These are phyloP conservation scores for Penicillium janthinellum DNA, from an alignment of 2,329 filamentous ascomycete species.

Conservation along the genomic window DNA sequence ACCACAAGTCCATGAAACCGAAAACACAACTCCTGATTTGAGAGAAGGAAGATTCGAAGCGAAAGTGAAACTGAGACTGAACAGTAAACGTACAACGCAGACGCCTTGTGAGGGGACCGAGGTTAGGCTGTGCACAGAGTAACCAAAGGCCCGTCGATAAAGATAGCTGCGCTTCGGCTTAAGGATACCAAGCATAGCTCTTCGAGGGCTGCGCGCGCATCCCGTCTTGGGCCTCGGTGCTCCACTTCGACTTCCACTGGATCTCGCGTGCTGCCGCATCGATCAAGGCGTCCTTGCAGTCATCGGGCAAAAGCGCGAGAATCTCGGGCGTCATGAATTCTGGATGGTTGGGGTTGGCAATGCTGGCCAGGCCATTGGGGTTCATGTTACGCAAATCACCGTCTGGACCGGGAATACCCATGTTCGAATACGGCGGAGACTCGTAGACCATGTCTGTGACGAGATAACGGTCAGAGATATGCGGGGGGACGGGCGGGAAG, in stretches of 20 bases:
- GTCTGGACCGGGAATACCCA: constrained; percentile 59
- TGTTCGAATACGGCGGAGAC: constrained; percentile 58
- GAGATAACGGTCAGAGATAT: constrained; percentile 63
- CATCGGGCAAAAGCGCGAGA: constrained; percentile 46
- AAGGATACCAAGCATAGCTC: constrained; percentile 46
- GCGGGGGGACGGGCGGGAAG: constrained; percentile 58
- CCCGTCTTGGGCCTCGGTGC: constrained; percentile 63
- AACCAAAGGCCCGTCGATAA: neutral
- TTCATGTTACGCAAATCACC: constrained; percentile 44
- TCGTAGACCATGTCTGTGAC: constrained; percentile 64
- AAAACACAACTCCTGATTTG: neutral
- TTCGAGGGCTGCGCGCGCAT: constrained; percentile 35
- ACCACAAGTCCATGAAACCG: neutral
- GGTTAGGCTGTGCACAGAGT: neutral
- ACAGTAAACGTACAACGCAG: neutral
- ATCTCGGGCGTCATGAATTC: constrained; percentile 45
- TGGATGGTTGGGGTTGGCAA: constrained; percentile 37
- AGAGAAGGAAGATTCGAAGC: neutral
- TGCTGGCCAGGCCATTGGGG: constrained; percentile 45
- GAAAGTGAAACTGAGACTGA: neutral
- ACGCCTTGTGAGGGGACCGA: no score
- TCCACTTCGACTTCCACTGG: constrained; percentile 75
- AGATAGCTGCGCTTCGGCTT: constrained; percentile 1
- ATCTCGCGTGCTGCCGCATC: constrained; percentile 65
- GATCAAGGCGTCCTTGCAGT: constrained; percentile 72